Base-by-base conservation (phyloP, 2,329 filamentous ascomycete species). In the Fusarium pseudograminearum region DNA sequence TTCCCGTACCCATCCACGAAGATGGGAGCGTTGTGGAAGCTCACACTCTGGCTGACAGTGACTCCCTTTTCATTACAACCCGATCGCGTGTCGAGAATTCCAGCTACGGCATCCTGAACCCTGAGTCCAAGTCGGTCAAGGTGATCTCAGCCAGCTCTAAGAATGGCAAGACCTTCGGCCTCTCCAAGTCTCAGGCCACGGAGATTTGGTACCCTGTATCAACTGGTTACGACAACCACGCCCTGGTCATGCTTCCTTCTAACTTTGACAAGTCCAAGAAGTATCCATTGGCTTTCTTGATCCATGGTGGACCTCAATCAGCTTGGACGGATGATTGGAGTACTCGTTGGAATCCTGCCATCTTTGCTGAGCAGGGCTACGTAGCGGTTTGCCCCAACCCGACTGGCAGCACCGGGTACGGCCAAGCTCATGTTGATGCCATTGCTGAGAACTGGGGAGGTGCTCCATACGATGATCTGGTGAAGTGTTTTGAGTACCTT, bases 341-440 rank as follows among this genome's bases (percentile, higher is more conserved):
- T 77, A 93, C 90, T 4, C 85, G 93, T 20, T 97, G 93, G 93
- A 97, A 97, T 76, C 91, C 92, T 3, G 92, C 92, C 63, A 86
- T 95, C 12, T 97, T 93, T 76, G 93, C 93, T 5, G 93, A 97
- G 78, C 92, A 95, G 80, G 93, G 93, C 46, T 97, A 96, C 76
- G 86, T 97, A 5, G 92, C 91, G 24, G 89, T 97, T 47, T 86
- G 89, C 51, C 92, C 93, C 12, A 97, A 97, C 77, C 92, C 92
- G 11, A 96, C 93, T 0, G 93, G 93, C 20, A 92, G 89, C 74
- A 94, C 92, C 7, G 91, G 93, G 5, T 97, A 94, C 74, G 93
- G 93, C 7, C 91, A 95, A 80, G 85, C 86, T 33, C 87, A 95
- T 57, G 89, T 89, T 33, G 89, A 97, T 76, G 91, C 89, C 0